Evolutionary conservation across 148 eudicot species (phyloP).

Genomic region (Persicaria maculosa): DNA sequence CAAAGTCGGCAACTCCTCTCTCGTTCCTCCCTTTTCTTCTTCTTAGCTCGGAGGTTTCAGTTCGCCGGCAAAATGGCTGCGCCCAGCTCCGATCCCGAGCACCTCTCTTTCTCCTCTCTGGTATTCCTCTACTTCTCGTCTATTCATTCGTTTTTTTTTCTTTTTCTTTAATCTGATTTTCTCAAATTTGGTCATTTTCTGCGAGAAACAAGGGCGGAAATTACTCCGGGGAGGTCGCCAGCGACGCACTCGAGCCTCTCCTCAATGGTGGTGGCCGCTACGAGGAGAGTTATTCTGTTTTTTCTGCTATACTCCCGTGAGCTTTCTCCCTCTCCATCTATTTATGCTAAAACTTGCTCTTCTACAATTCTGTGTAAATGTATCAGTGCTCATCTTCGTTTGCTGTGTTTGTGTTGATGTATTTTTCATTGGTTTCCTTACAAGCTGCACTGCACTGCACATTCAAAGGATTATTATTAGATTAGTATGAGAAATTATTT

Average conservation of each 20-base stretch:
- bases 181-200: not conserved
- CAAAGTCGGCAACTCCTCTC: no score
- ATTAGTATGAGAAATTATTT: not conserved
- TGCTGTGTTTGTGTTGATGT: not conserved
- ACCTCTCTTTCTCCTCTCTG: conserved; percentile 27
- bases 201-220: conserved; percentile 20
- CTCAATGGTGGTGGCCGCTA: conserved; percentile 25
- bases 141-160: not conserved
- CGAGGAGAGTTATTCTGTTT: conserved; percentile 41
- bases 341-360: no score
- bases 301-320: conserved; percentile 54
- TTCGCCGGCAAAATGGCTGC: conserved; percentile 28
- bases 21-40: no score
- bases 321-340: conserved; percentile 1
- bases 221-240: conserved; percentile 27
- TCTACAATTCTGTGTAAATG: not conserved
- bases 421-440: no score
- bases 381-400: not conserved
- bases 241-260: conserved; percentile 32
- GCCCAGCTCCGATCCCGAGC: conserved; percentile 22
- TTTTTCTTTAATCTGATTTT: conserved; percentile 8
- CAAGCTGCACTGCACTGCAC: no score
- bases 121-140: conserved; percentile 18
- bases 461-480: no score
- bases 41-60: not conserved